A percentile compares a stretch with the other conserved stretches of the same genome.
Evolutionary conservation across 2,329 filamentous ascomycete species (phyloP).

Genomic region (Colletotrichum sp.): DNA sequence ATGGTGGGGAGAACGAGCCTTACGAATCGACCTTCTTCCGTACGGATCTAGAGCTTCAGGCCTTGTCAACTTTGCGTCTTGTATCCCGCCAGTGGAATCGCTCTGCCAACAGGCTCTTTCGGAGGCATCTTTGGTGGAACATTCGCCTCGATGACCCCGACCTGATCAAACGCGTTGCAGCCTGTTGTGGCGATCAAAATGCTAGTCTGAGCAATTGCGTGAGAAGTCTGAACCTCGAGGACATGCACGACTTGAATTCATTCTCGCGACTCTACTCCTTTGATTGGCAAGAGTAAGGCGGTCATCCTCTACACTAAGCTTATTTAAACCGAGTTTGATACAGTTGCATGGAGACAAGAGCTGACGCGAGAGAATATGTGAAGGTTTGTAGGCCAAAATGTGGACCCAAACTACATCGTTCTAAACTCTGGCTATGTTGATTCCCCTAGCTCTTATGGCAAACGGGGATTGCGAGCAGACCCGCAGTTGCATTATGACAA

Average conservation of each 20-base stretch:
- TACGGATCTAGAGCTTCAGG: background rate
- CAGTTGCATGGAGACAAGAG: rapidly evolving
- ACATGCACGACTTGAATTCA: background rate
- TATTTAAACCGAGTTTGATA: too few relatives aligned
- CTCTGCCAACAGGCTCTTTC: background rate
- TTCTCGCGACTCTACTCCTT: background rate
- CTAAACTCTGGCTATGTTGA: background rate
- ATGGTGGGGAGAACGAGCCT: too few relatives aligned
- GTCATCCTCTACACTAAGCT: background rate
- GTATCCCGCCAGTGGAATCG: background rate
- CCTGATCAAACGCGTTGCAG: background rate
- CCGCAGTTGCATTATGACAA: background rate
- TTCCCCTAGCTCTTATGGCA: background rate
- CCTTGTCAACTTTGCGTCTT: background rate
- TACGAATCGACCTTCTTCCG: background rate
- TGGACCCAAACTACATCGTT: background rate
- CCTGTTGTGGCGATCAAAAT: background rate
- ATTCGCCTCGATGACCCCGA: background rate
- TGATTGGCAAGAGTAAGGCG: background rate
- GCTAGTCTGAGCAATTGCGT: background rate
- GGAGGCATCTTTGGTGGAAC: background rate
- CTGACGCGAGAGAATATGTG: background rate
- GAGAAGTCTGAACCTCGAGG: background rate
- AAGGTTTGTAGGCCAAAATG: background rate
- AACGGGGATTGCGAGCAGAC: background rate